phyloP scores from a whole-genome alignment of 2,329 filamentous ascomycete species.

The Tolypocladium endophyticum region DNA sequence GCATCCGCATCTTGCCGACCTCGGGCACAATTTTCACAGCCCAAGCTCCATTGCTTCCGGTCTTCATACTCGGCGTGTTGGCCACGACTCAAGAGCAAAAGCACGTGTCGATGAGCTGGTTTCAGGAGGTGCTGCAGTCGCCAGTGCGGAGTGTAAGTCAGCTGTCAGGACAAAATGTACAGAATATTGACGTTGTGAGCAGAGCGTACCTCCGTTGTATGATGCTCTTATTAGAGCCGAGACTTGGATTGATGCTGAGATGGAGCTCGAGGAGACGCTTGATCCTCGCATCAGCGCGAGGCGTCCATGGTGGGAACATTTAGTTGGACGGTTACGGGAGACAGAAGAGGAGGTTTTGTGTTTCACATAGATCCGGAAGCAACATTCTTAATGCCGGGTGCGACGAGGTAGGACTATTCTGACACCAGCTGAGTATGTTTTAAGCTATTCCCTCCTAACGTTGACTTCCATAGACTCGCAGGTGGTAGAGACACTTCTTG shows the following conservation, averaged over 20 bases:
- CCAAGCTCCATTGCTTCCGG: slow-evolving; percentile 28
- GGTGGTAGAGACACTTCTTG: no score
- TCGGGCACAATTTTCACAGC: slow-evolving; percentile 28
- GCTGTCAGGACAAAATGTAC: slow-evolving; percentile 3
- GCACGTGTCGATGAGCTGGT: slow-evolving; percentile 21
- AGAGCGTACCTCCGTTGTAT: slow-evolving; percentile 30
- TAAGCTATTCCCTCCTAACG: no score
- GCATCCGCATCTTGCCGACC: slow-evolving; percentile 29
- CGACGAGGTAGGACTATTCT: background rate
- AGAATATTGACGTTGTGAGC: background rate
- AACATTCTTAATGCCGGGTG: background rate
- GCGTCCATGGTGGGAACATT: slow-evolving; percentile 27
- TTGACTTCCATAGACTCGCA: no score
- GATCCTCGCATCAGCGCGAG: slow-evolving; percentile 15
- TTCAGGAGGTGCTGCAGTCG: slow-evolving; percentile 22
- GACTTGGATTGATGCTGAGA: slow-evolving; percentile 21
- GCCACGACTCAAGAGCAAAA: slow-evolving; percentile 17
- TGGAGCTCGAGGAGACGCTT: slow-evolving; percentile 8
- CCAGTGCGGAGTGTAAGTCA: slow-evolving; percentile 28
- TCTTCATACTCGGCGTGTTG: slow-evolving; percentile 27
- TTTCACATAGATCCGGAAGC: background rate
- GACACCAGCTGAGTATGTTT: no score
- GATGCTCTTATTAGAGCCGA: slow-evolving; percentile 20
- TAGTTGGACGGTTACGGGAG: slow-evolving; percentile 60
- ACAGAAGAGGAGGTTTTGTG: background rate